Percentiles rank a stretch among this genome's conserved stretches.
Conservation (phyloP, 2,329 filamentous ascomycete species). For the Ascochyta viciae-villosae region DNA sequence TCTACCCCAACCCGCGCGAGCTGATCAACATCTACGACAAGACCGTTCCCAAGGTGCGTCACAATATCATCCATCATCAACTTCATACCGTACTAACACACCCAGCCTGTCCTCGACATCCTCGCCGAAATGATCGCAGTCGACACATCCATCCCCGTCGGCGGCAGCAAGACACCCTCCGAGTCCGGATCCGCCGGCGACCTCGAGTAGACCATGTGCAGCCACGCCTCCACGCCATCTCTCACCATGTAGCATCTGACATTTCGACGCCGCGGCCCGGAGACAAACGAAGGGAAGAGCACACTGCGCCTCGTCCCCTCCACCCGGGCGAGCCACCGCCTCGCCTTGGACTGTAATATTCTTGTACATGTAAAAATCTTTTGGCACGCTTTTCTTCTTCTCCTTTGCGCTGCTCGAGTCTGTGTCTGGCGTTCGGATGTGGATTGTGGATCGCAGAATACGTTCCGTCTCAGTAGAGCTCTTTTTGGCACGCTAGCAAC, state of each 20-base stretch:
- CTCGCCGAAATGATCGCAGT: constrained; percentile 98
- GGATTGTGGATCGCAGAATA: no score
- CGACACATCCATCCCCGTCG: constrained; percentile 67
- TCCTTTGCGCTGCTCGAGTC: constrained; percentile 37
- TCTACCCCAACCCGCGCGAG: constrained; percentile 92
- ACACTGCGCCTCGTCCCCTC: background rate
- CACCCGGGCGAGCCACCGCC: constrained; percentile 26
- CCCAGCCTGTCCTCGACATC: constrained; percentile 86
- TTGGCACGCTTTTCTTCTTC: constrained; percentile 26
- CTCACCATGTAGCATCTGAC: constrained; percentile 13
- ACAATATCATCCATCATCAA: background rate
- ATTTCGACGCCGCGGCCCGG: constrained; percentile 15
- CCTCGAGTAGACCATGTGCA: constrained; percentile 36
- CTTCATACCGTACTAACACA: constrained; percentile 21
- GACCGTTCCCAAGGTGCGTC: constrained; percentile 87
- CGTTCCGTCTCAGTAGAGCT: no score
- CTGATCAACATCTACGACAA: constrained; percentile 98
- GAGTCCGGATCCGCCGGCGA: constrained; percentile 44
- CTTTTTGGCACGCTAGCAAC: background rate
- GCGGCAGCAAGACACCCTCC: constrained; percentile 46
- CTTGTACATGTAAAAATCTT: constrained; percentile 43
- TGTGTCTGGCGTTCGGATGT: constrained; percentile 9
- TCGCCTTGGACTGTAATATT: constrained; percentile 39
- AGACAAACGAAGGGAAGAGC: background rate
- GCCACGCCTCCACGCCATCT: background rate